Base-by-base conservation (phyloP, 140 eudicot species). In the Flaveria floridana region DNA sequence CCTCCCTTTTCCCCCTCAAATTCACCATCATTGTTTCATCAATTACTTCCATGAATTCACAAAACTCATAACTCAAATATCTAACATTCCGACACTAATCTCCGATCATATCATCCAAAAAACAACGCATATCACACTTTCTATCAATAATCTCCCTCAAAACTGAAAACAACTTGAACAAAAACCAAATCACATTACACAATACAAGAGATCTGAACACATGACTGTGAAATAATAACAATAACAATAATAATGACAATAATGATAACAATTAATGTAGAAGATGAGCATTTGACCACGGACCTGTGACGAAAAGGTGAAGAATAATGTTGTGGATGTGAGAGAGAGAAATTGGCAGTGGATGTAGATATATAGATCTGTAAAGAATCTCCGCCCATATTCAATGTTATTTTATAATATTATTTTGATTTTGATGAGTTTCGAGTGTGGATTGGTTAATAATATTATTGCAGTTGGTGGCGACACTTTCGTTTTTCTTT, bases 311-410 rank as follows among this genome's bases (percentile, higher is more conserved):
- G 73, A 72, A 72, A 52, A 76, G 23, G 18, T 30, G 56, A 66
- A 48, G 57, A 53, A 62, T 70, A 79, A 68, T 73, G 65, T 15
- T 57, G 84, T 68, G 76, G 28, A 64, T 2, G 84, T 50, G 80
- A 61, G 76, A 68, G 61, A 68, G 61, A 69, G 28, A 21, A 25
- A 23, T 23, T 6, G 65, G 3, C 14, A 7, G 34, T 9, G 50
- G 41, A 64, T 48, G 56, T 20, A 68, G 71, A 59, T 67, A 21
- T 65, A 37, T 58, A 69, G 80, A 80, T 80, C 77, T 75, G 84
- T 58, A 75, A 66, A 68, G 80, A 74, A 68, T 46, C 72, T 80
- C 84, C 84, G 77, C 68, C 84, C 80, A 74, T 68, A 20, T 37
- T 39, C 55, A 65, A 12, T 34, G 53, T 76, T 10, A 12, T 41